Evolutionary conservation across 768 basidiomycete genomes (phyloP), one percentile per base, ranked within the genome.

Genomic region (Termitomyces sp.): DNA sequence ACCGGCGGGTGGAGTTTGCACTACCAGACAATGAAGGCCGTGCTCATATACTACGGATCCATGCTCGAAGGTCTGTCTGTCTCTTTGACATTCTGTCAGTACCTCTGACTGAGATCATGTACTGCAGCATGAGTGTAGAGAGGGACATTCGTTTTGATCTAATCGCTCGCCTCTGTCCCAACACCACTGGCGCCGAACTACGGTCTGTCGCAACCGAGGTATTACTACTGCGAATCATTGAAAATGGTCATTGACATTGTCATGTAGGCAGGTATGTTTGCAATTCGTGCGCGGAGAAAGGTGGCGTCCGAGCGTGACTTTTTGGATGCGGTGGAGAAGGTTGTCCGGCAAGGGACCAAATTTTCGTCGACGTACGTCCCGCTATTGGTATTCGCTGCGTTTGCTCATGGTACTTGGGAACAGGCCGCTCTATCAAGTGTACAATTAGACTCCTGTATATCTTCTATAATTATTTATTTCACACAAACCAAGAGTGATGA

Each of bases 291-390:
- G 46, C 81, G 97, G 65, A 81, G 97, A 73, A 98, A 98, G 72
- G 94, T 98, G 1, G 94, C 95, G 0, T 94, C 94, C 5, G 97
- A 99, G 70, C 88, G 93, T 55, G 97, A 99, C 73, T 99, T 98
- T 77, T 76, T 99, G 69, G 94, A 97, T 62, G 90, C 94, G 12
- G 96, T 99, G 2, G 97, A 99, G 79, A 98, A 98, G 76, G 97
- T 99, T 57, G 94, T 98, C 41, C 82, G 93, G 66, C 94, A 98
- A 75, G 95, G 95, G 28, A 94, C 91, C 66, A 98, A 98, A 76
- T 99, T 98, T 77, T 97, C 94, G 2, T 90, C 87, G 82, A 98
- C 97, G 85, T 93, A 80, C 59, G 91, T 85, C n/a, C 39, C 46
- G 48, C 44, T 29, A 8, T 16, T 41, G 8, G 45, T n/a, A 56